Base-by-base conservation (phyloP, 2,329 filamentous ascomycete genomes). In the Leptodontidium sp. region DNA sequence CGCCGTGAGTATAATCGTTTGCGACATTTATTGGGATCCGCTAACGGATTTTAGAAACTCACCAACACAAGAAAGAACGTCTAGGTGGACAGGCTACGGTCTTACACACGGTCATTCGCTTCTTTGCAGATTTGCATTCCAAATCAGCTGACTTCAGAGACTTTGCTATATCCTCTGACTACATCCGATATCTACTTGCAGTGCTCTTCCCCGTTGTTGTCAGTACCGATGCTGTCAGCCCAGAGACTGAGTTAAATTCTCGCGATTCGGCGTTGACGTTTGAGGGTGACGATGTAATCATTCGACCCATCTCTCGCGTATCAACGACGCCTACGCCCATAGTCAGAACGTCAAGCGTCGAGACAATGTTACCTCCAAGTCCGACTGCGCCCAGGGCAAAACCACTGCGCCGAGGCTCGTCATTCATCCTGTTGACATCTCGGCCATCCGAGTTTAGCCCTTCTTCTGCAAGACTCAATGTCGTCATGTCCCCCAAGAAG, bases 171-270 rank as follows among this genome's bases (percentile, higher is more conserved):
- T 87, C 86, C 0, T 97, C 94, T 0, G 91, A 92, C 55, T 98
- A 97, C 79, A 83, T 95, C 1, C 90, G 95, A 70, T 85, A 93
- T 58, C 82, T 99, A 4, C 84, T 98, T 0, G 88, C 89, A 45
- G 90, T 93, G 14, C 83, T 98, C 2, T 99, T 96, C 77, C 94
- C 96, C 1, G 88, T 96, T 21, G 87, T 98, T 61, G 94, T 97
- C 32, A 95, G 93, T 74, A 90, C 93, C 14, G 93, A 98, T 79
- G 86, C 90, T 26, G 90, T 98, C 49, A 91, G 88, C 65, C 90
- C 96, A 0, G 92, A 96, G 75, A 92, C 90, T 0, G 96, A 99
- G 79, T 82, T 98, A n/a, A 90, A 93, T 74, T 94, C 93, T 17
- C 87, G 91, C 74, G 91, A 94, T 73, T 92, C 92, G 12, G 87